phyloP scores from a whole-genome alignment of 257 asterid genomes.

The Solanum clarkiae region DNA sequence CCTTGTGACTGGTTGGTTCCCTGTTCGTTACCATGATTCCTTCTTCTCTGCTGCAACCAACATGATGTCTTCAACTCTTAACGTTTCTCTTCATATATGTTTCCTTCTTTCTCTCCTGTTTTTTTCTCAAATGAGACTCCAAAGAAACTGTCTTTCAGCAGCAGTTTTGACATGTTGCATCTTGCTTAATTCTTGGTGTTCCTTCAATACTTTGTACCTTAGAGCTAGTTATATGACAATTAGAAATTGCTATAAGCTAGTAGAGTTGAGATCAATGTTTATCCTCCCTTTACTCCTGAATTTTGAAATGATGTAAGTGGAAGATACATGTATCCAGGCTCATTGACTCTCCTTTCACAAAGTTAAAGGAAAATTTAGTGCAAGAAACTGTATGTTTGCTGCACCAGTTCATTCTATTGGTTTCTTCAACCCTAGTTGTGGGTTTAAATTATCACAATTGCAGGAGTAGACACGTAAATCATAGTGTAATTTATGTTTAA shows the following conservation, averaged over 20 bases:
- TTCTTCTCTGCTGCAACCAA: slow-evolving; percentile 60
- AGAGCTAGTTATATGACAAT: not conserved
- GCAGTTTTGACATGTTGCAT: not conserved
- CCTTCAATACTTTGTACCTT: not conserved
- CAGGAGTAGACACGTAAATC: too few relatives aligned
- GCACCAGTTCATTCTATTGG: not conserved
- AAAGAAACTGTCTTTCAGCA: not conserved
- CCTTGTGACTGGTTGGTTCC: slow-evolving; percentile 83
- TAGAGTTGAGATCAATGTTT: not conserved
- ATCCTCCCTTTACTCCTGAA: not conserved
- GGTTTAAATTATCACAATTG: too few relatives aligned
- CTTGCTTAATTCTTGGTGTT: not conserved
- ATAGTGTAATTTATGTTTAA: too few relatives aligned
- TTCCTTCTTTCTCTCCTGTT: slow-evolving; percentile 67
- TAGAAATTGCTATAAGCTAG: not conserved
- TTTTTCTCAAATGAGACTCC: slow-evolving; percentile 60
- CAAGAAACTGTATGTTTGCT: not conserved
- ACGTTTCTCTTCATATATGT: slow-evolving; percentile 69
- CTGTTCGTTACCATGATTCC: slow-evolving; percentile 63
- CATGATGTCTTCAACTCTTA: slow-evolving; percentile 64
- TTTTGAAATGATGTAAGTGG: not conserved
- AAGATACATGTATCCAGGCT: not conserved
- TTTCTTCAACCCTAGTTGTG: not conserved
- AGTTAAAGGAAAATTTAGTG: not conserved
- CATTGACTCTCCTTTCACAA: not conserved